These are phyloP conservation scores for Zea mays DNA, from an alignment of 176 grass and related monocot species.

Conservation along the genomic window DNA sequence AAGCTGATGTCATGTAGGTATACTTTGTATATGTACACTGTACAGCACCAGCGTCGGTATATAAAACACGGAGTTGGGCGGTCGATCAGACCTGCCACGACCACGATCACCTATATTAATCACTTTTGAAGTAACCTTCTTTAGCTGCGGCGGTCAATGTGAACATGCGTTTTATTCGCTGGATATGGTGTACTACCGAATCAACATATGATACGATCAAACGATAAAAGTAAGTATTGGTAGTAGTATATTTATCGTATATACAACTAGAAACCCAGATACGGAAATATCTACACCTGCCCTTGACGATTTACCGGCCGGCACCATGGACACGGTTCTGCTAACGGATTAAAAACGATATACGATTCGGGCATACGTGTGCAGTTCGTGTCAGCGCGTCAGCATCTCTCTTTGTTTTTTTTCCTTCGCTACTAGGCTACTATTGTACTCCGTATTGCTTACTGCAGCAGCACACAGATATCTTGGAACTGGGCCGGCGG, in stretches of 20 bases:
- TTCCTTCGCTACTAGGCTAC: no score
- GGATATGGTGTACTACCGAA: no score
- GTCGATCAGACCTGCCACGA: not conserved
- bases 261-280: no score
- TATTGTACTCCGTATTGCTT: no score
- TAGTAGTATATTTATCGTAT: not conserved
- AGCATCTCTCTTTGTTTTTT: not conserved
- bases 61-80: not conserved
- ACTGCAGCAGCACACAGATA: no score
- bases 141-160: not conserved
- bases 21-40: not conserved
- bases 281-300: constrained; percentile 13
- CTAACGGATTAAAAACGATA: constrained; percentile 3
- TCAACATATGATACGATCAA: not conserved
- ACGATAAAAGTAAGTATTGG: not conserved
- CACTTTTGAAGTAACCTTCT: not conserved
- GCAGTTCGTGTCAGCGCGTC: not conserved
- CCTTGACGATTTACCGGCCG: constrained; percentile 24
- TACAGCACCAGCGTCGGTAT: not conserved
- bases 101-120: not conserved
- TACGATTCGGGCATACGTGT: not conserved
- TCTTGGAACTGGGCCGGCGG: no score
- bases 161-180: no score
- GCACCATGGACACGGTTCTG: constrained; percentile 31
- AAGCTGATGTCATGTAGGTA: not conserved